These are phyloP conservation scores for Blastocystis sp. DNA, from an alignment of 352 stramenopile genomes.

Conservation along the genomic window DNA sequence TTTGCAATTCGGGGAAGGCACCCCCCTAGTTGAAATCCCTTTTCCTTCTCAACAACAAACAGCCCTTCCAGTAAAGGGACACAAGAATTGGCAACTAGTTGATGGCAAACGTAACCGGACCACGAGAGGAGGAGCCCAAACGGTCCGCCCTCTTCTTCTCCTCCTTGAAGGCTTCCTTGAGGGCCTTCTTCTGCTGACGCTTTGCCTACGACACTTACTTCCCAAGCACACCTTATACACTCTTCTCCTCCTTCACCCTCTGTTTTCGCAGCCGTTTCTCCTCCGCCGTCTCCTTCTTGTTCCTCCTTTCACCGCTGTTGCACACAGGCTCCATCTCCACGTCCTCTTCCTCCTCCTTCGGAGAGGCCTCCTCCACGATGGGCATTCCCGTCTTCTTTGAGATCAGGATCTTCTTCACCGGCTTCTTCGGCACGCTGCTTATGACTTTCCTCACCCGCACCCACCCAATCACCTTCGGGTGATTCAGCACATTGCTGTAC, in stretches of 20 bases:
- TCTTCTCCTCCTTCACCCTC: slow-evolving; percentile 50
- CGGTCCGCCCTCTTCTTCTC: slow-evolving; percentile 23
- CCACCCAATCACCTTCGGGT: slow-evolving; percentile 57
- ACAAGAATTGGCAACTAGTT: no score
- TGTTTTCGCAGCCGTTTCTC: slow-evolving; percentile 63
- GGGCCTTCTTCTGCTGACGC: slow-evolving; percentile 60
- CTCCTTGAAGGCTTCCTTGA: slow-evolving; percentile 60
- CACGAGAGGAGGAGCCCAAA: no score
- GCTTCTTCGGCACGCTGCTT: neutral
- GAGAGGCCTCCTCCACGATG: slow-evolving; percentile 17
- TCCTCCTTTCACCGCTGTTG: slow-evolving; percentile 47
- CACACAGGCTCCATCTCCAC: slow-evolving; percentile 28
- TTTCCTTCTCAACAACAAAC: neutral
- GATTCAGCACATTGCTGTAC: slow-evolving; percentile 67
- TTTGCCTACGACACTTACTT: neutral
- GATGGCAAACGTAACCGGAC: no score
- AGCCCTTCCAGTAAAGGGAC: neutral
- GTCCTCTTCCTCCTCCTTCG: slow-evolving; percentile 52
- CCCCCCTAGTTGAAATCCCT: slow-evolving; percentile 36
- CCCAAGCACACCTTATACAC: neutral
- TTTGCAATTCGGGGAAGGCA: neutral
- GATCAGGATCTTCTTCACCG: slow-evolving; percentile 38
- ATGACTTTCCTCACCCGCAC: neutral
- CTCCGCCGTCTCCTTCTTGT: slow-evolving; percentile 54
- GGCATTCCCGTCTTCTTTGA: slow-evolving; percentile 65